These are phyloP conservation scores for Daldinia vernicosa DNA, from an alignment of 495 filamentous ascomycete species.

Conservation along the genomic window DNA sequence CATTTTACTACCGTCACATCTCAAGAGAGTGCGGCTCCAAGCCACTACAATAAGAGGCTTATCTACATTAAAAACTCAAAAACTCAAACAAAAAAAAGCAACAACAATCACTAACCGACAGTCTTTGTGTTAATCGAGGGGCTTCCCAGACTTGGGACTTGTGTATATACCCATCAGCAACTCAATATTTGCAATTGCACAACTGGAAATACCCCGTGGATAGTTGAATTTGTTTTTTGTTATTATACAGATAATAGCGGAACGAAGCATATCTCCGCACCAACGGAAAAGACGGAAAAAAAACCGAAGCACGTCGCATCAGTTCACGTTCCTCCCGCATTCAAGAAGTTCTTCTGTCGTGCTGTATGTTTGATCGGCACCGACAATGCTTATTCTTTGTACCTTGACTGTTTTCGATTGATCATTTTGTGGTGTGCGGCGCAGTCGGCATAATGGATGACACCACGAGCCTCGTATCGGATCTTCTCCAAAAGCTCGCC, in stretches of 20 bases:
- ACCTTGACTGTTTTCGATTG: conserved; percentile 34
- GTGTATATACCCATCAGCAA: neutral
- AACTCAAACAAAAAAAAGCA: conserved; percentile 1
- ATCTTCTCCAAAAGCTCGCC: conserved; percentile 60
- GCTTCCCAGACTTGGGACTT: neutral
- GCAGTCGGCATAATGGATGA: conserved; percentile 56
- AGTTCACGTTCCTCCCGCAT: neutral
- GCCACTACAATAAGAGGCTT: conserved; percentile 8
- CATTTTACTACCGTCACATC: conserved; percentile 26
- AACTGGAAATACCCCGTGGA: conserved; percentile 10
- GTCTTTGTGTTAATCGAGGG: neutral
- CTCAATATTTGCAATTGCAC: neutral
- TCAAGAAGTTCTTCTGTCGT: neutral
- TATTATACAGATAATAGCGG: conserved; percentile 15
- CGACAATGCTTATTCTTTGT: conserved; percentile 43
- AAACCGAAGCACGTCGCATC: conserved; percentile 16
- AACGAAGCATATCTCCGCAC: conserved; percentile 30
- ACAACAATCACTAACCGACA: neutral
- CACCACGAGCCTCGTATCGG: conserved; percentile 55
- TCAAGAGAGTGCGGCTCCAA: conserved; percentile 28
- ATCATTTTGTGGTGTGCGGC: conserved; percentile 41
- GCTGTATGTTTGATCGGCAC: conserved; percentile 23
- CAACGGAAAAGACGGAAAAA: conserved; percentile 14
- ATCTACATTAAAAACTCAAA: conserved; percentile 1
- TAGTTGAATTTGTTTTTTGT: conserved; percentile 10